phyloP scores from a whole-genome alignment of 1,284 basidiomycete species.

The Trichosporon sp. region DNA sequence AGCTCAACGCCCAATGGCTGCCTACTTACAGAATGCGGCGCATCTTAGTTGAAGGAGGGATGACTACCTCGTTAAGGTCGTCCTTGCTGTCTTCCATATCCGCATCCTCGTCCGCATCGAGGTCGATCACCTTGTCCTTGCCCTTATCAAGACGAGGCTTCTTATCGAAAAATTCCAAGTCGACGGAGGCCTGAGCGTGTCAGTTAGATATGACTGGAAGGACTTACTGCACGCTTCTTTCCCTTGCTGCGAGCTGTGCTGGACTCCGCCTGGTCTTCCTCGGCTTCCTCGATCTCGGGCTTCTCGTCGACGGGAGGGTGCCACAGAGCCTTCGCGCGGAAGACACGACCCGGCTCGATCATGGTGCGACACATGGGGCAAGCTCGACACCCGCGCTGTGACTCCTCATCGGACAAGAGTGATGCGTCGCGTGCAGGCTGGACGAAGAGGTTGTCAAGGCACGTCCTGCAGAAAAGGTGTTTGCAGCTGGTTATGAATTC shows the following conservation, averaged over 20 bases:
- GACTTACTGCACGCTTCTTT: slow-evolving; percentile 32
- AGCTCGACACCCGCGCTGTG: slow-evolving; percentile 24
- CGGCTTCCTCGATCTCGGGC: slow-evolving; percentile 12
- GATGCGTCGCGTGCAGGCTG: slow-evolving; percentile 21
- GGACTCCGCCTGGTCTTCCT: neutral
- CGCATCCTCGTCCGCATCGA: neutral
- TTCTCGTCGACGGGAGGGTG: slow-evolving; percentile 21
- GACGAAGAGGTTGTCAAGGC: slow-evolving; percentile 36
- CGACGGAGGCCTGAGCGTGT: neutral
- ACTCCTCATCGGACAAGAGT: slow-evolving; percentile 30
- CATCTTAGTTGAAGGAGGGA: slow-evolving; percentile 40
- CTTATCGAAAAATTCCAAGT: slow-evolving; percentile 8
- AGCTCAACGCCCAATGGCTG: neutral
- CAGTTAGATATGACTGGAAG: neutral
- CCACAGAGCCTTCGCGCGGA: slow-evolving; percentile 37
- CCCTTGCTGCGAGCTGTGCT: slow-evolving; percentile 24
- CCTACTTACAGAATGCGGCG: slow-evolving; percentile 31
- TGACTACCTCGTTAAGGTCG: slow-evolving; percentile 2
- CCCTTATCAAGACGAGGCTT: slow-evolving; percentile 10
- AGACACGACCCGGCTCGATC: slow-evolving; percentile 31
- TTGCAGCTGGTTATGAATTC: slow-evolving; percentile 40
- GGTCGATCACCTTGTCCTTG: slow-evolving; percentile 4
- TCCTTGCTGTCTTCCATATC: slow-evolving; percentile 7
- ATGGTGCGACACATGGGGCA: slow-evolving; percentile 44
- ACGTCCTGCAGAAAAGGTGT: slow-evolving; percentile 41